Conservation (phyloP, 192 early-diverging fungal genomes). For the Backusella psychrophila region DNA sequence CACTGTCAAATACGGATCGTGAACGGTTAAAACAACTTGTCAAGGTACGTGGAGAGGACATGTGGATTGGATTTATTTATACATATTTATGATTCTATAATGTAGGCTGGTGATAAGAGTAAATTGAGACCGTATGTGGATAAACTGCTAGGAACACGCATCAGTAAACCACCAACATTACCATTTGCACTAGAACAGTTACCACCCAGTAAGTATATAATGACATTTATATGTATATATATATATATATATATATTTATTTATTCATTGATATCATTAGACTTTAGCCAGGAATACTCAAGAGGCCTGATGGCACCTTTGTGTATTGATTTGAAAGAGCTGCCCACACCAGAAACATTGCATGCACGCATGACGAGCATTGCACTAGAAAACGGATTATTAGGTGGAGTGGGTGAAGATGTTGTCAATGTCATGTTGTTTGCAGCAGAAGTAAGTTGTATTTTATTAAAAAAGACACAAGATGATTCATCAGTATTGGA, state of each 20-base stretch:
- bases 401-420: conserved; percentile 61
- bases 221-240: not conserved
- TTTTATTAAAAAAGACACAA: not conserved
- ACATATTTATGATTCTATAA: not conserved
- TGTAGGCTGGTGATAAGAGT: conserved; percentile 13
- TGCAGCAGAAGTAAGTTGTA: conserved; percentile 54
- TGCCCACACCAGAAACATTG: conserved; percentile 63
- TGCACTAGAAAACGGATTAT: conserved; percentile 63
- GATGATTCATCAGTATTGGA: not conserved
- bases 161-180: conserved; percentile 46
- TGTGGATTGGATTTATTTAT: not conserved
- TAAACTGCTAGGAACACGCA: conserved; percentile 23
- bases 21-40: conserved; percentile 61
- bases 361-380: conserved; percentile 65
- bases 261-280: not conserved
- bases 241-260: not conserved
- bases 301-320: conserved; percentile 67
- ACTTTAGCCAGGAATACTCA: conserved; percentile 52
- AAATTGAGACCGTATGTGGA: conserved; percentile 21
- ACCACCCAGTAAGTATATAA: conserved; percentile 41
- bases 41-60: conserved; percentile 40
- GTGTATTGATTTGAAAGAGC: conserved; percentile 63
- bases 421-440: conserved; percentile 63
- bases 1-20: conserved; percentile 64
- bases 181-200: conserved; percentile 48